phyloP scores from a whole-genome alignment of 176 grass and related monocot genomes.

The Tillandsia leiboldiana region DNA sequence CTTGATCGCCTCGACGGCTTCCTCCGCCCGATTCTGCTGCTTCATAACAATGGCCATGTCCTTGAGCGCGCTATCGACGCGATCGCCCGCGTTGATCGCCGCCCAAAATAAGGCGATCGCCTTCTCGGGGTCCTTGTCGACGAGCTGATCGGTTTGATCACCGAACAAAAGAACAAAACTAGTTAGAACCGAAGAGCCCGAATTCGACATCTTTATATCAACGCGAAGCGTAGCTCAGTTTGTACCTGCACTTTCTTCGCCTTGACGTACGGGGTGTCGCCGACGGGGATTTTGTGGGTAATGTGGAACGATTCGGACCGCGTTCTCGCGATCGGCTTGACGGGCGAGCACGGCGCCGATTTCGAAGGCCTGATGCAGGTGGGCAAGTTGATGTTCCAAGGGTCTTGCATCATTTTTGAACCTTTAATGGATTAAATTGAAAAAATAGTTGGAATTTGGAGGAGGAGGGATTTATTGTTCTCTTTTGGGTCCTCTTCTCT shows the following conservation, averaged over 20 bases:
- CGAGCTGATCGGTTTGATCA: slow-evolving; percentile 34
- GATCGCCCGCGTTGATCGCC: slow-evolving; percentile 81
- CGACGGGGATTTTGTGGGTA: slow-evolving; percentile 83
- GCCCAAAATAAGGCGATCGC: slow-evolving; percentile 89
- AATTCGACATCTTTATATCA: neutral
- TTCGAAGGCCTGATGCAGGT: slow-evolving; percentile 39
- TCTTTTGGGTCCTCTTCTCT: slow-evolving; percentile 20
- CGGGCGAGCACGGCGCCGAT: slow-evolving; percentile 65
- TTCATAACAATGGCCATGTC: slow-evolving; percentile 99
- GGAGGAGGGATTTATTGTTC: neutral
- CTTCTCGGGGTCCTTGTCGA: slow-evolving; percentile 89
- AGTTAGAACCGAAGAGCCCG: neutral
- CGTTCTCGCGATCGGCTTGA: slow-evolving; percentile 46
- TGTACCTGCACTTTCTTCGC: slow-evolving; percentile 90
- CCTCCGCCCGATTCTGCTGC: slow-evolving; percentile 97
- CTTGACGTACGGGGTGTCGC: slow-evolving; percentile 80
- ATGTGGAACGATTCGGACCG: slow-evolving; percentile 72
- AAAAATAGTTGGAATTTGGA: too few relatives aligned
- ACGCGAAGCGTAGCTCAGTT: neutral
- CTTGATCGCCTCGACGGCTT: slow-evolving; percentile 96
- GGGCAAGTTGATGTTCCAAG: slow-evolving; percentile 27
- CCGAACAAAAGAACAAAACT: neutral
- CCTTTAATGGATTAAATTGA: neutral
- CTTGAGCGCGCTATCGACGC: slow-evolving; percentile 95
- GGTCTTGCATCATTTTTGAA: slow-evolving; percentile 41